Evolutionary conservation across 1,284 basidiomycete genomes (phyloP).

Genomic region (Uromyces viciae-fabae): DNA sequence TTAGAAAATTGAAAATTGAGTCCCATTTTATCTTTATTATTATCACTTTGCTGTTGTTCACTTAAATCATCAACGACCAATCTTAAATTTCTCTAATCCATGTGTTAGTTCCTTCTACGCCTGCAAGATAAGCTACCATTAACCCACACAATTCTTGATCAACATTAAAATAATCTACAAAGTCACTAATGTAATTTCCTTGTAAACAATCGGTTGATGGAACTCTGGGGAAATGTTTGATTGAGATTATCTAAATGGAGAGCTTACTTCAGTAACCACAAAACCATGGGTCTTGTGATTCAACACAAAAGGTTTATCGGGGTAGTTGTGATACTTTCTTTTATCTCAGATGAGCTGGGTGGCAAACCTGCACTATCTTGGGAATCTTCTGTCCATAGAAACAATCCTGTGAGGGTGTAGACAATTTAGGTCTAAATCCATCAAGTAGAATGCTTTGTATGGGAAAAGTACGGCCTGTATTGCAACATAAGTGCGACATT

Average conservation of each 20-base stretch:
- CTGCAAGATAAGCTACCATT: constrained; percentile 75
- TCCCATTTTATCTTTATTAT: constrained; percentile 46
- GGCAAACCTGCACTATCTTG: not conserved
- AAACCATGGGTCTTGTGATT: constrained; percentile 22
- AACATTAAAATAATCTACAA: constrained; percentile 72
- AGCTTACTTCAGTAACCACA: constrained; percentile 12
- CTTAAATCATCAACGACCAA: constrained; percentile 60
- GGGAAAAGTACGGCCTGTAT: too few relatives aligned
- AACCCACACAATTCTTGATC: constrained; percentile 78
- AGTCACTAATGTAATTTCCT: constrained; percentile 73
- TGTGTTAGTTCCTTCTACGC: constrained; percentile 63
- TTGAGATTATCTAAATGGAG: too few relatives aligned
- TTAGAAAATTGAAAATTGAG: constrained; percentile 45
- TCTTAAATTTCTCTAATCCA: constrained; percentile 68
- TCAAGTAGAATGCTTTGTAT: too few relatives aligned
- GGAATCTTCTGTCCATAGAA: constrained; percentile 36
- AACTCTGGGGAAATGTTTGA: too few relatives aligned
- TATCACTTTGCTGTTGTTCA: too few relatives aligned
- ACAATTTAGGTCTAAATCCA: too few relatives aligned
- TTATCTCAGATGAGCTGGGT: constrained; percentile 15
- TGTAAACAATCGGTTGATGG: constrained; percentile 56
- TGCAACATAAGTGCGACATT: too few relatives aligned
- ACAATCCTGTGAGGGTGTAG: constrained; percentile 47
- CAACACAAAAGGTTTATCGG: constrained; percentile 15
- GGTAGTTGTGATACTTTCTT: constrained; percentile 21